These are phyloP conservation scores for Aspergillus sp. DNA, from an alignment of 2,329 filamentous ascomycete species.

Conservation along the genomic window DNA sequence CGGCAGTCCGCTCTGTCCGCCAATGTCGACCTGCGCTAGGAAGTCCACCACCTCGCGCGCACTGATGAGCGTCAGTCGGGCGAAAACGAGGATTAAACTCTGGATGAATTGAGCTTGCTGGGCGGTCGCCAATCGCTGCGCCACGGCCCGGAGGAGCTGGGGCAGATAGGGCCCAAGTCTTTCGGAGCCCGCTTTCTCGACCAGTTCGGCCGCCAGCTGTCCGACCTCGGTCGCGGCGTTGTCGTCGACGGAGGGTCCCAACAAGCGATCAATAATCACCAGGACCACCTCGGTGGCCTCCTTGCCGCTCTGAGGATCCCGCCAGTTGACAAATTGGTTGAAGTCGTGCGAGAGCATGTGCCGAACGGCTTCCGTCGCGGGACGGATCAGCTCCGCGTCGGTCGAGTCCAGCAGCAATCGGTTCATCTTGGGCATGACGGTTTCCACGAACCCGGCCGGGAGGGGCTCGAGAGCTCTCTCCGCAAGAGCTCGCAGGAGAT, in stretches of 20 bases:
- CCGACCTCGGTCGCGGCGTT: slow-evolving; percentile 95
- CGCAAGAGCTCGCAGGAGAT: slow-evolving; percentile 76
- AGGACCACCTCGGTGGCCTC: slow-evolving; percentile 85
- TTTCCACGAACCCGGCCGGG: slow-evolving; percentile 79
- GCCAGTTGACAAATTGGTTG: slow-evolving; percentile 84
- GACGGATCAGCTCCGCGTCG: slow-evolving; percentile 86
- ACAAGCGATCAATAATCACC: slow-evolving; percentile 85
- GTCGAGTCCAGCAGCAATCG: slow-evolving; percentile 75
- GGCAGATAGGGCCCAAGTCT: slow-evolving; percentile 85
- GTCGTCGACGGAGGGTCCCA: slow-evolving; percentile 82
- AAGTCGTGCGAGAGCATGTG: slow-evolving; percentile 88
- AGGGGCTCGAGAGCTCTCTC: slow-evolving; percentile 83
- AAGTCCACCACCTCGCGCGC: slow-evolving; percentile 91
- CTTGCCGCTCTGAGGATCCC: slow-evolving; percentile 71
- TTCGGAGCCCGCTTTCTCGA: slow-evolving; percentile 92
- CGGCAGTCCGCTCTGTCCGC: slow-evolving; percentile 72
- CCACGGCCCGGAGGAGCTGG: slow-evolving; percentile 85
- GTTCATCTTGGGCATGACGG: slow-evolving; percentile 83
- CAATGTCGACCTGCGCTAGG: slow-evolving; percentile 78
- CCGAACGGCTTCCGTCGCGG: slow-evolving; percentile 81
- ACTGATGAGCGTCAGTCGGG: slow-evolving; percentile 79
- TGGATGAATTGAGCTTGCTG: slow-evolving; percentile 89
- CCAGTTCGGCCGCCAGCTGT: slow-evolving; percentile 86
- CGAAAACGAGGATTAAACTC: slow-evolving; percentile 92
- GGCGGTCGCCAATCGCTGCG: slow-evolving; percentile 77